Evolutionary conservation across 2,329 filamentous ascomycete genomes (phyloP).

Genomic region (Xylaria sp.): DNA sequence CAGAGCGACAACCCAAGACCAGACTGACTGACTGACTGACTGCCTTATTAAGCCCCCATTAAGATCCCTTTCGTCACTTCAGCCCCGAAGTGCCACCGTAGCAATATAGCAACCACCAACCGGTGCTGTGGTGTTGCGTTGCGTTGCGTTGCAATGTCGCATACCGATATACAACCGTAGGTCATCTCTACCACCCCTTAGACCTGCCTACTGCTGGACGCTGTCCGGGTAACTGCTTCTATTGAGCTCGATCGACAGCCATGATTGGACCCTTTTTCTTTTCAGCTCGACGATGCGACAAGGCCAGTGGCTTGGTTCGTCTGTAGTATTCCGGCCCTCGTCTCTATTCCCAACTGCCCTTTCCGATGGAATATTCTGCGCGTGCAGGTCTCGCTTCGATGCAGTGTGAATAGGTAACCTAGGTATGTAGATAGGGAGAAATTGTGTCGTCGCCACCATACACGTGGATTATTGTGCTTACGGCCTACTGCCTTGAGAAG

Average conservation of each 20-base stretch:
- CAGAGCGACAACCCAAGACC: not conserved
- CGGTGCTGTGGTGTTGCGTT: not conserved
- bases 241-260: not conserved
- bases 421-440: not conserved
- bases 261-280: constrained; percentile 20
- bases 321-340: constrained; percentile 4
- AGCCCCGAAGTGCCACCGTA: constrained; percentile 23
- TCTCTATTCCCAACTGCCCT: constrained; percentile 6
- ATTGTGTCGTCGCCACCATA: too few species aligned
- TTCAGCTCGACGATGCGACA: constrained; percentile 29
- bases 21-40: too few species aligned
- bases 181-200: not conserved
- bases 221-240: constrained; percentile 10
- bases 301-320: constrained; percentile 21
- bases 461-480: too few species aligned
- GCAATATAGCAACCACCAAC: constrained; percentile 5
- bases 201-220: not conserved
- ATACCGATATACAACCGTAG: constrained; percentile 15
- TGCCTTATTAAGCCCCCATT: not conserved
- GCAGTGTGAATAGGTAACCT: constrained; percentile 5
- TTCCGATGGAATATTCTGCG: not conserved
- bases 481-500: constrained; percentile 2
- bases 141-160: constrained; percentile 8
- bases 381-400: constrained; percentile 5
- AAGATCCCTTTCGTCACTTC: constrained; percentile 6